Base-by-base conservation (phyloP, 2,329 filamentous ascomycete genomes). In the Diplocarpon mali region DNA sequence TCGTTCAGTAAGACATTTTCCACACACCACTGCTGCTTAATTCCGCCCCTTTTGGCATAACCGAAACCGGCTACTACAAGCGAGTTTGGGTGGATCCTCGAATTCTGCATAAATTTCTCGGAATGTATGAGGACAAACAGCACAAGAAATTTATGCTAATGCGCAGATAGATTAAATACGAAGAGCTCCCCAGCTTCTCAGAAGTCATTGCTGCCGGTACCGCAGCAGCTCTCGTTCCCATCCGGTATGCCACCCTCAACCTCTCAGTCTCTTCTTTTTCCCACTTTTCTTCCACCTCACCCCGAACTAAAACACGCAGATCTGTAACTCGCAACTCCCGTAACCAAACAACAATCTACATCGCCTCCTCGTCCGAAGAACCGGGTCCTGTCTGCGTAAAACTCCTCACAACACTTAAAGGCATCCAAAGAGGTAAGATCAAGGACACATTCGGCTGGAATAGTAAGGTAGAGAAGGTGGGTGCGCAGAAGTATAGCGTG, bases 201-300 rank as follows among this genome's bases (percentile, higher is more conserved):
- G 90, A 96, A 65, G 80, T 98, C 42, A 80, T 95, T 66, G 92
- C 90, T 3, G 89, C 88, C 2, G 90, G 90, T 1, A 96, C 90
- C 0, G 90, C 90, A 0, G 90, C 89, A 0, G 85, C 86, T 0
- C 71, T 98, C 43, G 89, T 96, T 2, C 41, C 41, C 10, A 43
- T 43, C 35, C 37, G 37, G 41, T 42, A 42, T 29, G 20, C 17
- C 10, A n/a, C 15, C 11, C 9, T 38, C 35, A 11, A 17, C 17
- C 36, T 29, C 20, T n/a, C 13, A 10, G 13, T 28, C 13, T 11
- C 27, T 32, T 12, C n/a, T 32, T 9, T 4, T 24, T 24, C 7
- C 20, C 7, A 3, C 30, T 32, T 14, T 12, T 32, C 30, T 32
- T 14, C 30, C 11, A 32, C n/a, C n/a, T 10, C 30, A 32, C 11